Conservation (phyloP, 345 rosid species). For the Populus tremula region DNA sequence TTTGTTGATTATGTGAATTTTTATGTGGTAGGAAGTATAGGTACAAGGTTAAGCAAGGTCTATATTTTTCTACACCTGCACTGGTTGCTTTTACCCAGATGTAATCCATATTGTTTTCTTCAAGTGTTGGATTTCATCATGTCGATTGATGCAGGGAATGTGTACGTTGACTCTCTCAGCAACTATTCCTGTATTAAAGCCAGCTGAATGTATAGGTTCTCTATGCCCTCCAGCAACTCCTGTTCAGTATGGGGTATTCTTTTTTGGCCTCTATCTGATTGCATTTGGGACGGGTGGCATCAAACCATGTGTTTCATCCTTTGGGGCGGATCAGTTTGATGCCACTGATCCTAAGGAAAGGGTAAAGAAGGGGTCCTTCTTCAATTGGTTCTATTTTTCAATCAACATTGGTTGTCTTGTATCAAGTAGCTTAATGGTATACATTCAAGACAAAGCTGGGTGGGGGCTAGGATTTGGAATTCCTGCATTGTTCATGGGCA, state of each 20-base stretch:
- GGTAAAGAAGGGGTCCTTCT: conserved; percentile 79
- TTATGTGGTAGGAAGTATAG: too few species aligned
- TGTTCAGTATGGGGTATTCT: conserved; percentile 67
- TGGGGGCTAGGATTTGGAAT: conserved; percentile 96
- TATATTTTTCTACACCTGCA: too few species aligned
- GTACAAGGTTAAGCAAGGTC: too few species aligned
- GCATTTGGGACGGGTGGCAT: conserved; percentile 94
- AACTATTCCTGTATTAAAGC: conserved; percentile 59
- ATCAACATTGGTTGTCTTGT: conserved; percentile 84
- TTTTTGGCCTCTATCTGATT: conserved; percentile 78
- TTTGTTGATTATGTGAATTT: too few species aligned
- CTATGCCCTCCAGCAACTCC: conserved; percentile 67
- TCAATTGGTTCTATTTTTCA: conserved; percentile 93
- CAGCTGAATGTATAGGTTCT: conserved; percentile 55
- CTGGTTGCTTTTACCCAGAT: too few species aligned
- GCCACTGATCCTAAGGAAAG: conserved; percentile 78
- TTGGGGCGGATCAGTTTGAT: conserved; percentile 96
- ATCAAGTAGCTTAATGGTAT: conserved; percentile 79
- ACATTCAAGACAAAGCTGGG: conserved; percentile 87
- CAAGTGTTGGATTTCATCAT: not conserved
- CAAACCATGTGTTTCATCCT: conserved; percentile 93
- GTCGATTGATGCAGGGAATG: conserved; percentile 63
- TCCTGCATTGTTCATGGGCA: conserved; percentile 86
- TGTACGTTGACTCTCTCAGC: conserved; percentile 79
- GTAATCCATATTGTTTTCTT: too few species aligned